Percentiles rank a stretch among this genome's conserved stretches.
Conservation (phyloP, 2,329 filamentous ascomycete species). For the Ophiocordyceps camponoti-rufipedis region DNA sequence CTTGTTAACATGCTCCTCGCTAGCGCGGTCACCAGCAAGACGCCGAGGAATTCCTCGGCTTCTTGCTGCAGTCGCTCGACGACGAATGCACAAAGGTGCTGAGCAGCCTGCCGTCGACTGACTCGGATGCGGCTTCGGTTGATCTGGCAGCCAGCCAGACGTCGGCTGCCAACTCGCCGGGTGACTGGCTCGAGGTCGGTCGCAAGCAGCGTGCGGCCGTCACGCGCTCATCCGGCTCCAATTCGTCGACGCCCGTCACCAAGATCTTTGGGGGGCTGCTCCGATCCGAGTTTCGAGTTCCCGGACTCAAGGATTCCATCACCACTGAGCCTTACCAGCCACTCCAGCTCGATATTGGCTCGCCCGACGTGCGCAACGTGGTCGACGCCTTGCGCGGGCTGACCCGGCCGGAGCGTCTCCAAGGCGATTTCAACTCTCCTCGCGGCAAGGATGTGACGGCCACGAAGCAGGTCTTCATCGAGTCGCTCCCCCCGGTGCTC, state of each 20-base stretch:
- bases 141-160: constrained; percentile 12
- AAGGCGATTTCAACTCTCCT: constrained; percentile 67
- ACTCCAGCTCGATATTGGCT: constrained; percentile 83
- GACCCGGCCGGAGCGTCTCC: constrained; percentile 67
- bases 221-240: constrained; percentile 68
- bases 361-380: constrained; percentile 74
- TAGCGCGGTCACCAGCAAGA: constrained; percentile 92
- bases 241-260: constrained; percentile 64
- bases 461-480: constrained; percentile 90
- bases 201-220: constrained; percentile 75
- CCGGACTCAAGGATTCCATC: constrained; percentile 76
- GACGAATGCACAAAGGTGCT: constrained; percentile 78
- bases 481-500: constrained; percentile 74
- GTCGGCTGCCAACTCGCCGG: constrained; percentile 11
- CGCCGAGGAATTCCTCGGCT: constrained; percentile 90
- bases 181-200: constrained; percentile 80
- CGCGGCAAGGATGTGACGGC: constrained; percentile 60
- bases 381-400: constrained; percentile 75
- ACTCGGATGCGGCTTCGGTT: constrained; percentile 15
- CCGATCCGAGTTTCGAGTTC: constrained; percentile 73
- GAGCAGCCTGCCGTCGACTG: constrained; percentile 22
- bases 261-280: constrained; percentile 90
- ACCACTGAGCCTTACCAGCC: constrained; percentile 89
- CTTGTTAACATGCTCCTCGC: background rate
- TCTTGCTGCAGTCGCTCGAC: constrained; percentile 79